Conservation (phyloP, 176 grass and related monocot species). For the Pharus latifolius region DNA sequence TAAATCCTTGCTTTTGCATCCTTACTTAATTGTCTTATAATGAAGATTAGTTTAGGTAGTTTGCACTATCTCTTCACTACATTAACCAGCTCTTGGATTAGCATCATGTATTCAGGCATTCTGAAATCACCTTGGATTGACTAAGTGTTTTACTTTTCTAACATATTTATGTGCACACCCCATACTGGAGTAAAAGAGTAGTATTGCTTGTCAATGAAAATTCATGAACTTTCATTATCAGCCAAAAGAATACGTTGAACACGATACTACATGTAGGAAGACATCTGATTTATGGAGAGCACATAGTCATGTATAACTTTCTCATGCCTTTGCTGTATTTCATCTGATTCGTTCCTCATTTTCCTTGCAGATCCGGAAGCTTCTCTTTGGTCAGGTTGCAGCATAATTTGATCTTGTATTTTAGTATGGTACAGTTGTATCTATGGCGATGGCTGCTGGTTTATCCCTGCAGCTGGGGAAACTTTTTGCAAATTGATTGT, state of each 20-base stretch:
- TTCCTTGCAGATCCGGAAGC: slow-evolving; percentile 11
- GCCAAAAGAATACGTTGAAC: background rate
- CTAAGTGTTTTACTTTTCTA: no score
- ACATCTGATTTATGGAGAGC: background rate
- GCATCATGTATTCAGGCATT: background rate
- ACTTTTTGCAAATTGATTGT: background rate
- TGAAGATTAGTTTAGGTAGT: background rate
- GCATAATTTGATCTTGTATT: background rate
- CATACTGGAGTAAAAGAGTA: background rate
- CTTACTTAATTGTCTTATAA: background rate
- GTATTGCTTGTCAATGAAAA: background rate
- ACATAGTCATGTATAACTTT: background rate
- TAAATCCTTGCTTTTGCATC: background rate
- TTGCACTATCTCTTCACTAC: background rate
- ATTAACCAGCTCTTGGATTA: background rate
- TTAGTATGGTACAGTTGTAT: background rate
- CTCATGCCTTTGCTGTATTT: background rate
- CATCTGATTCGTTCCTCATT: background rate
- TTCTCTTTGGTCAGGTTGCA: slow-evolving; percentile 1
- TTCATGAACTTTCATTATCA: background rate
- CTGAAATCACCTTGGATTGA: no score
- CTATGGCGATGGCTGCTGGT: background rate
- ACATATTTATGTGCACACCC: no score
- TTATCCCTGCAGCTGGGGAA: background rate
- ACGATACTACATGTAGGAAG: background rate